Percentiles rank a stretch among this genome's conserved stretches.
Evolutionary conservation across 2,329 filamentous ascomycete species (phyloP).

Genomic region (Botrytis deweyae): DNA sequence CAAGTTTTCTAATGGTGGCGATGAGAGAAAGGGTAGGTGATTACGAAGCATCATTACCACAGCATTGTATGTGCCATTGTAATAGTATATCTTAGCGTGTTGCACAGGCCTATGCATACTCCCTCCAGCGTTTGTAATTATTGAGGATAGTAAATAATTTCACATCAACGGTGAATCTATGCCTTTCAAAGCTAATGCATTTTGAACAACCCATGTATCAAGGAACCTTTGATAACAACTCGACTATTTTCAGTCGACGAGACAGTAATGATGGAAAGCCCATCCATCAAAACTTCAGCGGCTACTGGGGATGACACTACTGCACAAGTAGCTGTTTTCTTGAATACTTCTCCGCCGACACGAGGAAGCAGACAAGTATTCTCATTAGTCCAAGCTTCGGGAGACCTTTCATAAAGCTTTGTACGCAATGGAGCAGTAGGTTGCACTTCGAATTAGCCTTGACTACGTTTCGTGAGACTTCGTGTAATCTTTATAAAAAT

Average conservation of each 20-base stretch:
- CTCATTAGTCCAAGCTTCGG: not conserved
- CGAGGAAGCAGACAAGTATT: not conserved
- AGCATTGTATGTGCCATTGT: not conserved
- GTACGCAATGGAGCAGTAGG: not conserved
- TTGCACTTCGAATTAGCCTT: not conserved
- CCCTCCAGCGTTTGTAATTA: not conserved
- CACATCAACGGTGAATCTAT: not conserved
- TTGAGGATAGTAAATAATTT: not conserved
- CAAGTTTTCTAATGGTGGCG: not conserved
- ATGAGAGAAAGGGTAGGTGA: not conserved
- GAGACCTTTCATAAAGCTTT: not conserved
- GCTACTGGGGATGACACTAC: not conserved
- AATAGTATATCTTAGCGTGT: not conserved
- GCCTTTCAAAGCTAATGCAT: not conserved
- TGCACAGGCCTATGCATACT: not conserved
- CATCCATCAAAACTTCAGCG: not conserved
- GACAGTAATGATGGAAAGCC: not conserved
- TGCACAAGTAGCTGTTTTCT: not conserved
- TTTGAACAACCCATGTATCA: not conserved
- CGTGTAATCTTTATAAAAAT: not conserved
- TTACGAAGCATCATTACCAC: not conserved
- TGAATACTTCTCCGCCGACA: not conserved
- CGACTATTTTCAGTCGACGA: not conserved
- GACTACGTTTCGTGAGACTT: too few relatives aligned
- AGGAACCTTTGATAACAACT: not conserved